Percentiles rank a stretch among this genome's conserved stretches.
phyloP scores from a whole-genome alignment of 805 yeast genomes.

The Candida tallmaniae region DNA sequence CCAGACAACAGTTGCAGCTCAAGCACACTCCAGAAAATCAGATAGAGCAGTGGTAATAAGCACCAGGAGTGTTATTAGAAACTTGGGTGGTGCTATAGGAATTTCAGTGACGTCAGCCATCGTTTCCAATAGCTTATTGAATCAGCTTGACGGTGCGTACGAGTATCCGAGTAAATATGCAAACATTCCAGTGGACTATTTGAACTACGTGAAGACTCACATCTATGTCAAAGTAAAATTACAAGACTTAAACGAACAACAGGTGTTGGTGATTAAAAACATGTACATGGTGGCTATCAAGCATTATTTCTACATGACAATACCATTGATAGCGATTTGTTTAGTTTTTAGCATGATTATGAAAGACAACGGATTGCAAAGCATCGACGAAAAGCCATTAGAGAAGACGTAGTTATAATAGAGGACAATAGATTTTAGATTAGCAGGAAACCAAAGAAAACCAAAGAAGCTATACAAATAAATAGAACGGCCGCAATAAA shows the following conservation, averaged over 20 bases:
- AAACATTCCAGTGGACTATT: slow-evolving; percentile 11
- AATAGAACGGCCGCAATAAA: neutral
- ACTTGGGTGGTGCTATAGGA: slow-evolving; percentile 33
- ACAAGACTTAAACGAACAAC: slow-evolving; percentile 16
- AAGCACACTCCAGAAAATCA: slow-evolving; percentile 34
- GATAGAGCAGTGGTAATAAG: slow-evolving; percentile 33
- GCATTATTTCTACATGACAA: slow-evolving; percentile 26
- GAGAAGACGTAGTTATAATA: neutral
- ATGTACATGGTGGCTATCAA: slow-evolving; percentile 27
- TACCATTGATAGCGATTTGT: slow-evolving; percentile 32
- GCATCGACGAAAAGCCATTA: slow-evolving; percentile 25
- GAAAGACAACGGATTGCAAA: slow-evolving; percentile 35
- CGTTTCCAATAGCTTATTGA: slow-evolving; percentile 21
- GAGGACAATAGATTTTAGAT: no score
- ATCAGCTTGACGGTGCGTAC: slow-evolving; percentile 14
- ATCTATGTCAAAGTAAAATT: slow-evolving; percentile 26
- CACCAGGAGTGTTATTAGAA: slow-evolving; percentile 27
- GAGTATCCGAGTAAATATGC: slow-evolving; percentile 1
- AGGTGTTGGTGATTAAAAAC: slow-evolving; percentile 14
- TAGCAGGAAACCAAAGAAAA: no score
- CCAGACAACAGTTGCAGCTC: slow-evolving; percentile 53
- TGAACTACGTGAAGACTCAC: slow-evolving; percentile 18
- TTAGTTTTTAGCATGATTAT: slow-evolving; percentile 26
- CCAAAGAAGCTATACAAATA: neutral
- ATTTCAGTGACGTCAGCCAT: slow-evolving; percentile 25